Conservation (phyloP, 106 monocot species). For the Narthecium ossifragum region DNA sequence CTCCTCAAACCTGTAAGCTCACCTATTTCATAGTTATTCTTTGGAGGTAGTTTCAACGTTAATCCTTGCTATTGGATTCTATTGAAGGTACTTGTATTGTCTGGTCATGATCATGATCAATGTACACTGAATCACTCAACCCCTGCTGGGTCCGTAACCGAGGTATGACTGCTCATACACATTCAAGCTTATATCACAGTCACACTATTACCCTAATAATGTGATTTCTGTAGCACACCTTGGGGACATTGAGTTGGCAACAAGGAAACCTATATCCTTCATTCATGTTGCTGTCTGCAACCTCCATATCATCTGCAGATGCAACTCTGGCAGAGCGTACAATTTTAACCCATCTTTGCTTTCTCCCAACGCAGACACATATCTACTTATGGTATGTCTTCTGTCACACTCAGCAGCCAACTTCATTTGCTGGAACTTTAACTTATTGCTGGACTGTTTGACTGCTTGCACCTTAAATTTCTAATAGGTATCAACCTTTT, state of each 20-base stretch:
- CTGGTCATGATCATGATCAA: conserved; percentile 99
- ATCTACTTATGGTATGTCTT: conserved; percentile 98
- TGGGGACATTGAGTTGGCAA: conserved; percentile 95
- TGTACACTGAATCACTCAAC: conserved; percentile 77
- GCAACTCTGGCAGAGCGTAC: conserved; percentile 15
- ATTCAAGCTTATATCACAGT: neutral
- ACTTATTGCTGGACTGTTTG: neutral
- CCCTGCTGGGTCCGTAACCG: conserved; percentile 49
- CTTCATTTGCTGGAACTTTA: neutral
- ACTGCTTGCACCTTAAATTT: neutral
- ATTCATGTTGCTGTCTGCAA: conserved; percentile 83
- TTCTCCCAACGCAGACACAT: conserved; percentile 90
- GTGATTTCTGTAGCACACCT: conserved; percentile 64
- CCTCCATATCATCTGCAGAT: conserved; percentile 21
- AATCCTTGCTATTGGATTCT: conserved; percentile 5
- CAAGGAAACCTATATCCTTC: conserved; percentile 95
- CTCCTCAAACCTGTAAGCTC: conserved; percentile 67
- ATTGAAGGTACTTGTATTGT: conserved; percentile 74
- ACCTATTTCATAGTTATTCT: neutral
- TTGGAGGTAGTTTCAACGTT: neutral
- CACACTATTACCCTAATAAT: conserved; percentile 5
- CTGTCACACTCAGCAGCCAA: neutral
- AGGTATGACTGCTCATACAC: conserved; percentile 38
- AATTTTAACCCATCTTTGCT: conserved; percentile 68
- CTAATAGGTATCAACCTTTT: no score